Base-by-base conservation (phyloP, 192 early-diverging fungal genomes). In the Mortierella hygrophila region DNA sequence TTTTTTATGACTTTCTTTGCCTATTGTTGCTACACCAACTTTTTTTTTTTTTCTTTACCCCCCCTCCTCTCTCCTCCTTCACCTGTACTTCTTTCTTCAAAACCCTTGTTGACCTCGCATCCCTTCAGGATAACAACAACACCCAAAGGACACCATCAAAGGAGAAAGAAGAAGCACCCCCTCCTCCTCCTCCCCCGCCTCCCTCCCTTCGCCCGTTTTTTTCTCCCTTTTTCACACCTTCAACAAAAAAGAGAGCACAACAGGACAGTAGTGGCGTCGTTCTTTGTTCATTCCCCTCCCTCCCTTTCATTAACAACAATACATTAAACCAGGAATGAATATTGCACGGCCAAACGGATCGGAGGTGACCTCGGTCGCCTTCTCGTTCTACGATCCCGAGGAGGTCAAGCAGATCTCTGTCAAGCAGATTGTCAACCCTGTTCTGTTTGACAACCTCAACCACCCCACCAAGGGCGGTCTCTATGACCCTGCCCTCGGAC, bases 381-480 rank as follows among this genome's bases (percentile, higher is more conserved):
- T 99, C 82, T 94, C 97, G 7, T 98, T 98, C 89, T 98, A 96
- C 89, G 90, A 94, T 80, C 88, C 95, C 20, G 91, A 94, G 10
- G 97, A 99, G 81, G 93, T 99, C 68, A 92, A 95, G 55, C 94
- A 96, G 83, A 94, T 99, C 80, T 98, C 98, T 15, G 98, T 98
- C 23, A 98, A 97, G 90, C 94, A 97, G 79, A 95, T 99, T 81
- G 93, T 95, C 65, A 96, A 97, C 82, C 96, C 98, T 1, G 82
- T 93, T 26, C 89, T 96, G 37, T 95, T 98, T 78, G 98, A 99
- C 92, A 94, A 92, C 29, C 88, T 98, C 37, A 94, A 94, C 72
- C 96, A 98, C 80, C 99, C 99, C 15, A 97, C 93, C 0, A 92
- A 92, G 65, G 97, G 96, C 69, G 99, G 99, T 76, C 92, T 98